Evolutionary conservation across 2,329 filamentous ascomycete genomes (phyloP).

Genomic region (Drechslerella dactyloides): DNA sequence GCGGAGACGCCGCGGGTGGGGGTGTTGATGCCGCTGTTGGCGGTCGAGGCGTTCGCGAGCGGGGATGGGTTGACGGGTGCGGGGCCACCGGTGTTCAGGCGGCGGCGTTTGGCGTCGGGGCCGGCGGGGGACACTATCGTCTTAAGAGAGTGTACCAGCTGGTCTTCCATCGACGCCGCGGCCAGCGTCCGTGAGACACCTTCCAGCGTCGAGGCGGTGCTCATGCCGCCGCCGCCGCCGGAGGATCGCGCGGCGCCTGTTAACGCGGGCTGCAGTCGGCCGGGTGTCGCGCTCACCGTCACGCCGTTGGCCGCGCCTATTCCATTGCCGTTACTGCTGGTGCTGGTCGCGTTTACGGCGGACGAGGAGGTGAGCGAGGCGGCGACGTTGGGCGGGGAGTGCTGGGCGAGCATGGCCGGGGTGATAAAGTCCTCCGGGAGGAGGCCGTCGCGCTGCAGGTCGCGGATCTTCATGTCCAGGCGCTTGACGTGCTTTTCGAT

Average conservation of each 20-base stretch:
- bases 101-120: slow-evolving; percentile 38
- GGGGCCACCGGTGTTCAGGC: slow-evolving; percentile 35
- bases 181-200: slow-evolving; percentile 39
- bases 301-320: slow-evolving; percentile 1
- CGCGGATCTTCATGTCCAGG: slow-evolving; percentile 63
- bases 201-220: slow-evolving; percentile 40
- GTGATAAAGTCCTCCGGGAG: slow-evolving; percentile 63
- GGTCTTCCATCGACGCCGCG: slow-evolving; percentile 35
- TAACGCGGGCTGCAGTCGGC: slow-evolving; percentile 20
- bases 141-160: slow-evolving; percentile 36
- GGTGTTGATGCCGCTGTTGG: slow-evolving; percentile 38
- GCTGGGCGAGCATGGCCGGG: slow-evolving; percentile 60
- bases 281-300: slow-evolving; percentile 14
- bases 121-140: slow-evolving; percentile 16
- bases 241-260: slow-evolving; percentile 4
- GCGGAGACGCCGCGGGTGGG: slow-evolving; percentile 37
- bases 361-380: slow-evolving; percentile 10
- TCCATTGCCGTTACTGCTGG: neutral
- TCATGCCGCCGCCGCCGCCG: slow-evolving; percentile 19
- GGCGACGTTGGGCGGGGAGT: slow-evolving; percentile 27
- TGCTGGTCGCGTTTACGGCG: neutral
- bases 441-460: slow-evolving; percentile 62
- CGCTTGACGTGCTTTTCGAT: slow-evolving; percentile 64
- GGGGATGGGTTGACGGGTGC: slow-evolving; percentile 42
- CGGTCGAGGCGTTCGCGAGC: slow-evolving; percentile 41